Conservation (phyloP, 2,329 filamentous ascomycete species). For the Tolypocladium cylindrosporum region DNA sequence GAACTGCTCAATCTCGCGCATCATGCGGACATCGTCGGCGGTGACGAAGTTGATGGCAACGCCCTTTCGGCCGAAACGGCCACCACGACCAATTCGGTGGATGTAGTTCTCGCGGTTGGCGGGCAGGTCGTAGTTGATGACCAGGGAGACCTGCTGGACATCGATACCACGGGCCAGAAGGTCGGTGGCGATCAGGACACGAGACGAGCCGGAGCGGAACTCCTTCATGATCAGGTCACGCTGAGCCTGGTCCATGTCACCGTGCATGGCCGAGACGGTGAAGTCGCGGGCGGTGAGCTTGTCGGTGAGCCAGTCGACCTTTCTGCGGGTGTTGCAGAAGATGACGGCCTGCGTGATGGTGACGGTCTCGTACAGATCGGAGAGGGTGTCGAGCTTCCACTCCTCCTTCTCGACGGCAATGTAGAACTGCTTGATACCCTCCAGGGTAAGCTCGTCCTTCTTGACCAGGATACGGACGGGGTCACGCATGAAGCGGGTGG, state of each 20-base stretch:
- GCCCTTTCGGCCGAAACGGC: constrained; percentile 99
- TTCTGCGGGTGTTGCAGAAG: constrained; percentile 99
- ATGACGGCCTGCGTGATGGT: constrained; percentile 99
- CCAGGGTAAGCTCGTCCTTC: constrained; percentile 98
- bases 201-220: constrained; percentile 96
- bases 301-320: constrained; percentile 99
- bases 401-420: constrained; percentile 99
- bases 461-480: constrained; percentile 98
- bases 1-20: constrained; percentile 99
- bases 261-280: constrained; percentile 99
- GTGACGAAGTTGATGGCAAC: constrained; percentile 99
- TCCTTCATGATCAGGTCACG: constrained; percentile 99
- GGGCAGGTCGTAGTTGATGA: constrained; percentile 99
- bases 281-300: constrained; percentile 98
- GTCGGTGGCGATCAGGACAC: constrained; percentile 97
- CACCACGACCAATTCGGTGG: constrained; percentile 97
- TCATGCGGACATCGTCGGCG: constrained; percentile 97
- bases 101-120: constrained; percentile 99
- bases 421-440: constrained; percentile 99
- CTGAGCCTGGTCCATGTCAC: constrained; percentile 97
- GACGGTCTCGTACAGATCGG: constrained; percentile 97
- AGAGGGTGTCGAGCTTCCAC: constrained; percentile 99
- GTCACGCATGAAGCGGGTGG: constrained; percentile 99
- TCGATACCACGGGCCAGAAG: constrained; percentile 98
- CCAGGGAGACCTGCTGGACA: constrained; percentile 97